These are phyloP conservation scores for Penicillium fimorum DNA, from an alignment of 495 filamentous ascomycete species.

Conservation along the genomic window DNA sequence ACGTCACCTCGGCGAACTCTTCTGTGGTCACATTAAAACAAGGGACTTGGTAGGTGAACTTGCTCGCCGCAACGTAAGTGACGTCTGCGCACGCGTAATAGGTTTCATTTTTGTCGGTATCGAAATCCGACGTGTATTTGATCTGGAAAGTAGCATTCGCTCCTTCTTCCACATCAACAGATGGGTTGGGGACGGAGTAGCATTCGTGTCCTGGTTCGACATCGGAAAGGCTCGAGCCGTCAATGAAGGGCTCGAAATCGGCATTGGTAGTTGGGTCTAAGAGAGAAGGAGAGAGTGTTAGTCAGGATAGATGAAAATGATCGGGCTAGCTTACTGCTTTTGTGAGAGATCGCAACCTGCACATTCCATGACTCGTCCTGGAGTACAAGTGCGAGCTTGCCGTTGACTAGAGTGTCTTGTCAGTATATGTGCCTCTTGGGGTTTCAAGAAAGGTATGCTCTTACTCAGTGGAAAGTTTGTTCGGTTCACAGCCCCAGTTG, in stretches of 20 bases:
- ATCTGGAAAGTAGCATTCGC: conserved; percentile 53
- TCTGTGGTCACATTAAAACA: conserved; percentile 50
- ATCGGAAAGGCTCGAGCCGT: conserved; percentile 25
- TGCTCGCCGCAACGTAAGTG: conserved; percentile 40
- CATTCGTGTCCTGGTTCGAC: conserved; percentile 50
- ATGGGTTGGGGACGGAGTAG: conserved; percentile 44
- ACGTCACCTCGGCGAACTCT: conserved; percentile 14
- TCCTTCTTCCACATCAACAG: conserved; percentile 35
- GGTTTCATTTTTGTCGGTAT: conserved; percentile 43
- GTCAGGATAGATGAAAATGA: conserved; percentile 6
- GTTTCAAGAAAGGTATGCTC: neutral
- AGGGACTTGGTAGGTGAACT: conserved; percentile 40
- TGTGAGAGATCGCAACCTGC: conserved; percentile 45
- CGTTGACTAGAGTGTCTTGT: conserved; percentile 23
- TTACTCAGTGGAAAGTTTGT: conserved; percentile 46
- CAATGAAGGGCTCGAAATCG: conserved; percentile 44
- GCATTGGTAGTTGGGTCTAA: conserved; percentile 41
- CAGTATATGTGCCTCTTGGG: neutral
- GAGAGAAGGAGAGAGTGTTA: neutral
- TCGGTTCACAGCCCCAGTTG: conserved; percentile 36
- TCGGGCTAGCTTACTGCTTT: conserved; percentile 34
- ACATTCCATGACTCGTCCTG: conserved; percentile 50
- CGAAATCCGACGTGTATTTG: conserved; percentile 46
- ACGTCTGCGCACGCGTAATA: conserved; percentile 55
- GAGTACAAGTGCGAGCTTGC: conserved; percentile 34